Evolutionary conservation across 1,284 basidiomycete genomes (phyloP), one percentile per base, ranked within the genome.

Genomic region (Agaricales sp.): DNA sequence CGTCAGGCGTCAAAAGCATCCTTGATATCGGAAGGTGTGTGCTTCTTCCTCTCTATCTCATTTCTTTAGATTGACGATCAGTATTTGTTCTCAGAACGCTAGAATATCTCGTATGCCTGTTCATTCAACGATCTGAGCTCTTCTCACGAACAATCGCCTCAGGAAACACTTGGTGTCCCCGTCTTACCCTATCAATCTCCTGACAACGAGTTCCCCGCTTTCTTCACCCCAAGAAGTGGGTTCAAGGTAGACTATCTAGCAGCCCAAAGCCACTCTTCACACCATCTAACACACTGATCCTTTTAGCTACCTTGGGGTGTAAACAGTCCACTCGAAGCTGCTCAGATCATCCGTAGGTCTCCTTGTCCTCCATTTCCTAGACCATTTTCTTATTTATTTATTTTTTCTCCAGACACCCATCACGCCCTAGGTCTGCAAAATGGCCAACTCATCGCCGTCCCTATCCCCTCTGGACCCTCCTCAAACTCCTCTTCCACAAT

Each of bases 151-250:
- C 44, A 26, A 25, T 37, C 11, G 23, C 3, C 46, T 8, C 55
- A 93, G 91, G 96, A 99, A 78, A 97, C 96, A 0, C 79, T 94
- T 46, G 96, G 96, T 3, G 92, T 99, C 3, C 90, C 92, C 1
- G 93, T 97, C 0, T 66, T 93, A 2, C 80, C 91, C 0, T 95
- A 90, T 59, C 30, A 35, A 35, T 80, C 81, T 4, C 64, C 77
- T 26, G 79, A 78, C 1, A 72, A 76, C 18, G 85, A 92, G 55
- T 99, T 99, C 59, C 95, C 96, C 2, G 93, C 93, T 0, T 99
- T 99, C 69, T 99, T 95, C 64, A 80, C 82, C 14, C 82, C 88
- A 11, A 69, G 69, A 47, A 94, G 91, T 54, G 94, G 94, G 0
- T 83, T 84, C 61, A 72, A 87, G 68, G 93, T 91, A 54, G 53